A percentile compares a stretch with the other conserved stretches of the same genome.
Conservation (phyloP, 805 yeast species). For the Spathaspora arborariae region DNA sequence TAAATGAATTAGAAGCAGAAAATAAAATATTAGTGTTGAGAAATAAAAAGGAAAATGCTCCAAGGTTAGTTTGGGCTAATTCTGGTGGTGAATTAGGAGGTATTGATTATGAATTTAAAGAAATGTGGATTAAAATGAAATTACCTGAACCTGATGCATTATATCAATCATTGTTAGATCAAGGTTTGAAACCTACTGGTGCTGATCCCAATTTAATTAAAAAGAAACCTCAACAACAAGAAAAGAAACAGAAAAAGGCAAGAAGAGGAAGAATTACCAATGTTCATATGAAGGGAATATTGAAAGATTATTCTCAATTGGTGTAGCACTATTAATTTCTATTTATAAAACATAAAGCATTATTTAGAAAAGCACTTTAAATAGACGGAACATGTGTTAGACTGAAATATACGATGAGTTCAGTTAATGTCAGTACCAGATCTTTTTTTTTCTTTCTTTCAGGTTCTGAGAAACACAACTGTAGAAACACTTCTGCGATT, state of each 20-base stretch:
- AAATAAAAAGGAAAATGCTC: conserved; percentile 89
- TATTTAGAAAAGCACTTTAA: too few species aligned
- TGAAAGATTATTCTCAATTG: conserved; percentile 69
- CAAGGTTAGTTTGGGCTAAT: conserved; percentile 91
- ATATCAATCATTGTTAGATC: conserved; percentile 70
- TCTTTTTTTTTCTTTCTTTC: background rate
- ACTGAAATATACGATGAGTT: background rate
- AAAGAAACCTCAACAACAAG: conserved; percentile 53
- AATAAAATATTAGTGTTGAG: conserved; percentile 78
- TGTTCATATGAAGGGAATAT: conserved; percentile 92
- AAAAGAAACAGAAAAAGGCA: conserved; percentile 84
- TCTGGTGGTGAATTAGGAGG: conserved; percentile 66
- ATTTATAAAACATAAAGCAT: background rate
- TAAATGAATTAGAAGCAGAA: conserved; percentile 73
- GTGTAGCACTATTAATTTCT: conserved; percentile 14
- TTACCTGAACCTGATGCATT: conserved; percentile 81
- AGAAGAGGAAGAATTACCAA: conserved; percentile 93
- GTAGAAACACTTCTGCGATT: background rate
- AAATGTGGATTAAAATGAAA: conserved; percentile 74
- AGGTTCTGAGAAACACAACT: background rate
- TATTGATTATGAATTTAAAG: conserved; percentile 78
- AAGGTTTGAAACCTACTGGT: conserved; percentile 93
- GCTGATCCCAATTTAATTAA: conserved; percentile 95
- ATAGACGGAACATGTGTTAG: too few species aligned
- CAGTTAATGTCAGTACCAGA: background rate